Base-by-base conservation (phyloP, 2,329 filamentous ascomycete species). In the Dissoconium aciculare region DNA sequence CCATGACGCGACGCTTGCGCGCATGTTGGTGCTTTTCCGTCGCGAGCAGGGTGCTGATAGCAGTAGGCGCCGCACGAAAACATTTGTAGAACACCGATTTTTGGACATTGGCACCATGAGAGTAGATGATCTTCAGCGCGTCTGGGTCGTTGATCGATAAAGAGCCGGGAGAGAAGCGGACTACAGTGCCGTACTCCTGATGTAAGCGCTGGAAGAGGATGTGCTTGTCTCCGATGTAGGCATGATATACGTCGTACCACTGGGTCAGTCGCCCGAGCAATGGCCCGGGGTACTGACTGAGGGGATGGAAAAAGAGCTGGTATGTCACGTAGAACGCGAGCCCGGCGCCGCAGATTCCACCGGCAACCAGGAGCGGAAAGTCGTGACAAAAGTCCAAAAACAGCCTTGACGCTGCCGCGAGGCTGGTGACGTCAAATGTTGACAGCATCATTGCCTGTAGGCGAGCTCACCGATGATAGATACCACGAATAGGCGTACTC, bases 1-100 rank as follows among this genome's bases (percentile, higher is more conserved):
- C 55, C 43, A 63, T 50, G 2, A 63, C 57, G 13, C 59, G 40
- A 11, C 60, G 49, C 46, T 63, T 64, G 11, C 58, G 49, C 10
- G 58, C 57, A 52, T 63, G 59, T 25, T 56, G 52, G 38, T 44
- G 39, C 39, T 59, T 61, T 34, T 63, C 57, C 16, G 60, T 59
- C 1, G 54, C 50, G 4, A 49, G 50, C 31, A 63, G 56, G n/a
- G 59, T 60, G 38, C 55, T 60, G 23, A 56, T 52, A 16, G 55
- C 53, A 13, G 53, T 49, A 3, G 54, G 54, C 13, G 52, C 56
- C 4, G 52, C 55, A 1, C 57, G 56, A 33, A 65, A 62, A 4
- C 60, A 58, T 14, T 53, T 52, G 44, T 66, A 66, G 36, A 61
- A 63, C 26, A 56, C 50, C 0, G 60, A 57, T 38, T 66, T 67